Percentiles rank a stretch among this genome's conserved stretches.
phyloP scores from a whole-genome alignment of 208 protist species.

The Balamuthia mandrillaris region DNA sequence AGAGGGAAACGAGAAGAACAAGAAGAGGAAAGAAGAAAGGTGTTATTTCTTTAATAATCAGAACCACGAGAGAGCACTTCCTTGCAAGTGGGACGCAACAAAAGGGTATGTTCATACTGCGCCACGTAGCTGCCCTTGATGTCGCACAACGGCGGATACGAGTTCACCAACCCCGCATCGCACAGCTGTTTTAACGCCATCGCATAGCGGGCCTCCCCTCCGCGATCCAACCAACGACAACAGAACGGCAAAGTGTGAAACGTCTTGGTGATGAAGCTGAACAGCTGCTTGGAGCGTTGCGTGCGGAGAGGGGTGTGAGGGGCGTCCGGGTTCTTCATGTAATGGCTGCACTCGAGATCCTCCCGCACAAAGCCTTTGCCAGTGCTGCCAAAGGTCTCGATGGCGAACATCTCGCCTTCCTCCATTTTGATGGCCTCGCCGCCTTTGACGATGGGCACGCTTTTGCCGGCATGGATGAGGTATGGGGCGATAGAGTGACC shows the following conservation, averaged over 20 bases:
- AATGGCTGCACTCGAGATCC: conserved; percentile 95
- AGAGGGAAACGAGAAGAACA: no score
- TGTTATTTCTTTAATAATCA: conserved; percentile 86
- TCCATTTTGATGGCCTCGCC: conserved; percentile 88
- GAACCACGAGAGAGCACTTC: conserved; percentile 91
- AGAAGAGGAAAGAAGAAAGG: no score
- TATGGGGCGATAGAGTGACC: conserved; percentile 97
- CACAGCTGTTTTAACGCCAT: conserved; percentile 75
- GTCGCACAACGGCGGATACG: conserved; percentile 95
- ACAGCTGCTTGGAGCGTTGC: conserved; percentile 56
- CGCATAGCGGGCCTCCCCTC: conserved; percentile 78
- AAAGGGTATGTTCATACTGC: conserved; percentile 96
- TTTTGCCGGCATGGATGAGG: conserved; percentile 98
- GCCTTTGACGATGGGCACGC: conserved; percentile 95
- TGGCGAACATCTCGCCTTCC: conserved; percentile 94
- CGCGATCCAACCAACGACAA: conserved; percentile 92
- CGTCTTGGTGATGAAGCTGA: conserved; percentile 70
- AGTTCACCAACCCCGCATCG: conserved; percentile 60
- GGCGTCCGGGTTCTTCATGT: conserved; percentile 91
- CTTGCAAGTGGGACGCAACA: conserved; percentile 90
- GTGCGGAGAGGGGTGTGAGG: conserved; percentile 47
- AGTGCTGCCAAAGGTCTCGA: conserved; percentile 99
- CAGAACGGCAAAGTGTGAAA: conserved; percentile 96
- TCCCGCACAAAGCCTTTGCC: conserved; percentile 89
- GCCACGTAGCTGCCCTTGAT: conserved; percentile 92